Evolutionary conservation across 2,329 filamentous ascomycete genomes (phyloP), one percentile per base, ranked within the genome.

Genomic region (Penicillium sp.): DNA sequence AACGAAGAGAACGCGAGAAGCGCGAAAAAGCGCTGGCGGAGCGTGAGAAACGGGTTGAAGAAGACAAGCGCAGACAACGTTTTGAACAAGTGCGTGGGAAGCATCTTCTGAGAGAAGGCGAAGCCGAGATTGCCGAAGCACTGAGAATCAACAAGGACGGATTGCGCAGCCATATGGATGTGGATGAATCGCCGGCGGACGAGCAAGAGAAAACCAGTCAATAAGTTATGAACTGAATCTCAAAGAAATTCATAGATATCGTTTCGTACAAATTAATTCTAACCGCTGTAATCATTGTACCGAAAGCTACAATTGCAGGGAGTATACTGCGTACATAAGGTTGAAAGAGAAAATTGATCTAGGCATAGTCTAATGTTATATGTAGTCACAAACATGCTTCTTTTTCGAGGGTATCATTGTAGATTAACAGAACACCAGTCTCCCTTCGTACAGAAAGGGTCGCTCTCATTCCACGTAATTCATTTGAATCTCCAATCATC

Each of bases 1-100:
- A 72, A 61, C 70, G 64, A 52, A 44, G 70, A 16, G 76, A 79
- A 44, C 72, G 77, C 5, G 74, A 78, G 59, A 77, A 73, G 55
- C 75, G 78, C n/a, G 75, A 79, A 56, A 74, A 69, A 33, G 78
- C 78, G 8, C 61, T 80, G 48, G 72, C 71, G 7, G 76, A 79
- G 43, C 74, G 78, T 25, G 73, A 80, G 55, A 74, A 72, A 54
- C 69, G 70, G 33, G 78, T 80, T 3, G 68, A 77, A 44, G 75
- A 77, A 55, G 76, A 78, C 29, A 79, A 79, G 52, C 67, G 70
- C 47, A 75, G 69, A 43, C 74, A 77, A 49, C 69, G 65, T 54
- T 67, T 75, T 16, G 75, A 77, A 31, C 67, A 79, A 46, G 57
- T 72, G 33, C 75, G 75, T 52, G 72, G 77, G 23, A 78, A 74